Base-by-base conservation (phyloP, 805 yeast species). In the Spathaspora arborariae region DNA sequence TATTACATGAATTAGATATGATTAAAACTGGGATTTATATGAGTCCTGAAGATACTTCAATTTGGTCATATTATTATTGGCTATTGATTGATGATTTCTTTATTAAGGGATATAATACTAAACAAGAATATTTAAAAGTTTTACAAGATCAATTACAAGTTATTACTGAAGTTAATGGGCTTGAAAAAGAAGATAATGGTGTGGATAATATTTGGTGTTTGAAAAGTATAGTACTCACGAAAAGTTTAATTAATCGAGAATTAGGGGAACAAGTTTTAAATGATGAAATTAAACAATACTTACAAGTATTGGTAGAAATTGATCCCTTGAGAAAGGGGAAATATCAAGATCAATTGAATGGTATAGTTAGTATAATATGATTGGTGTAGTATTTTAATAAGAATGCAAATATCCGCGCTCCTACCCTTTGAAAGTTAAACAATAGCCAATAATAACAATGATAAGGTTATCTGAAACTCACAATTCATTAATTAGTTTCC, bases 1-100 rank as follows among this genome's bases (percentile, higher is more conserved):
- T 88, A 5, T 48, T 50, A 0, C 65, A 70, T 16, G 99, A 94
- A 62, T 64, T 90, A 37, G 76, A 75, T 2, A 74, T 85, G 53
- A 74, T 90, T 33, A 84, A 82, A 49, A 84, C 88, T 22, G 99
- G 98, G 0, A 80, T 89, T 67, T 88, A 83, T 59, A 88, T 96
- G 54, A 98, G 94, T 61, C 91, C 96, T 0, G 92, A 88, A 45
- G 99, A 94, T 59, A 91, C 95, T 39, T 87, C 97, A 0, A 85
- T 88, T 0, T 94, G 98, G 97, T 74, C 86, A 1, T 94, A 91
- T 60, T 74, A 88, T 48, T 78, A 82, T 44, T 94, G 98, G 98
- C 70, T 92, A 19, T 58, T 80, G 6, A 70, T 75, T 5, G 75
- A 75, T 33, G 62, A 61, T 10, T 65, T 77, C 27, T 68, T 79